These are phyloP conservation scores for Xylariaceae sp. DNA, from an alignment of 2,329 filamentous ascomycete species.

Conservation along the genomic window DNA sequence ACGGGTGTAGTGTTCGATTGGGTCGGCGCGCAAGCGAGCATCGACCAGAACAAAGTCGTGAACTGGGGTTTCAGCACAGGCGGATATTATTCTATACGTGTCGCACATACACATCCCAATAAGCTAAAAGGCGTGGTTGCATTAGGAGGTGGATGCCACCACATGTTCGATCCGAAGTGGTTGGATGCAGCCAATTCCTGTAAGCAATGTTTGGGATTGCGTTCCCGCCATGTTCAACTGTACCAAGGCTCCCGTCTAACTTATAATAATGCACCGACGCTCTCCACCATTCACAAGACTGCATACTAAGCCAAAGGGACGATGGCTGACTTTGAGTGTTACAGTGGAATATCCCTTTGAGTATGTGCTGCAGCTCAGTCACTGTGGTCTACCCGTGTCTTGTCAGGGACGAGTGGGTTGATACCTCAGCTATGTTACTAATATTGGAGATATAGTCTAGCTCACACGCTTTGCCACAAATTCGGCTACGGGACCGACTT, in stretches of 20 bases:
- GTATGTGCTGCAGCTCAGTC: conserved; percentile 23
- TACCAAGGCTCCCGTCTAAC: neutral
- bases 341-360: conserved; percentile 56
- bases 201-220: neutral
- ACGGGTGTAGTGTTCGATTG: conserved; percentile 44
- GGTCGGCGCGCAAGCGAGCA: conserved; percentile 42
- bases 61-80: conserved; percentile 57
- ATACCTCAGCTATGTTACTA: neutral
- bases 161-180: conserved; percentile 55
- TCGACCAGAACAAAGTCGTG: conserved; percentile 46
- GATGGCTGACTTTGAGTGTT: neutral
- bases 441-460: conserved; percentile 18
- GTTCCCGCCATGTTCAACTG: neutral
- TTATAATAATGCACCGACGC: neutral
- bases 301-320: neutral
- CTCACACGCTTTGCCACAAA: conserved; percentile 31
- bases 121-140: conserved; percentile 48
- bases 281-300: neutral
- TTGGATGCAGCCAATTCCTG: conserved; percentile 48
- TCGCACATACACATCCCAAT: conserved; percentile 54
- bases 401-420: neutral
- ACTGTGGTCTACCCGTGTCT: neutral
- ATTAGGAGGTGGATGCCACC: conserved; percentile 53
- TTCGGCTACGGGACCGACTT: conserved; percentile 30
- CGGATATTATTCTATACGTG: conserved; percentile 54